These are phyloP conservation scores for Tillandsia fasciculata DNA, from an alignment of 176 grass and related monocot species.

Conservation along the genomic window DNA sequence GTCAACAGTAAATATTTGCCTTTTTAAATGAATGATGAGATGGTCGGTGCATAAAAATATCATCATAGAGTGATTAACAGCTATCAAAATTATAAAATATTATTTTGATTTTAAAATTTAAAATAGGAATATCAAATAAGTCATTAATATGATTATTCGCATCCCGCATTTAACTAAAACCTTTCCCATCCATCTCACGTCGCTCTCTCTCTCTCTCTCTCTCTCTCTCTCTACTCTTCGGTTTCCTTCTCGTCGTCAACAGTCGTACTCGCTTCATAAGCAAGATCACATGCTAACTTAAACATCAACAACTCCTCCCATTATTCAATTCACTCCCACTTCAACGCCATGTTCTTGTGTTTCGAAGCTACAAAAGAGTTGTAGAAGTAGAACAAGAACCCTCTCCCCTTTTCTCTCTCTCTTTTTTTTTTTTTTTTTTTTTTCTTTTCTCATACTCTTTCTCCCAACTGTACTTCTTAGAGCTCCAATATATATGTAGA, in stretches of 20 bases:
- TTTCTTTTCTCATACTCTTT: not conserved
- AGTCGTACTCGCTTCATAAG: not conserved
- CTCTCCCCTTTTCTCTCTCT: not conserved
- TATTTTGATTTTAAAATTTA: not conserved
- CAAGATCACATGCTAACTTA: conserved; percentile 33
- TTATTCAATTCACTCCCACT: not conserved
- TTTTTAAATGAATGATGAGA: too few relatives aligned
- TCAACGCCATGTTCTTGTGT: too few relatives aligned
- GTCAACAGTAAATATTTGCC: too few relatives aligned
- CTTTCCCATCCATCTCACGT: not conserved
- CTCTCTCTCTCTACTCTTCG: not conserved
- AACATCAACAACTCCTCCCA: not conserved
- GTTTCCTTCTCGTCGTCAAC: not conserved
- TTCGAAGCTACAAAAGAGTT: too few relatives aligned
- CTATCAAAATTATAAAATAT: too few relatives aligned
- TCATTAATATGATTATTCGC: not conserved
- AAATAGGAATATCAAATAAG: not conserved
- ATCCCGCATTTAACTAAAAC: not conserved
- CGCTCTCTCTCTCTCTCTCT: not conserved
- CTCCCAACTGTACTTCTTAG: not conserved
- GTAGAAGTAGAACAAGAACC: not conserved
- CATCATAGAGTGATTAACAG: too few relatives aligned
- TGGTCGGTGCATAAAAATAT: too few relatives aligned
- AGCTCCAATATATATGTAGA: not conserved
- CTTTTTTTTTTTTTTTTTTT: too few relatives aligned